Conservation (phyloP, 805 yeast species). For the Barnettozyma botsteinii region DNA sequence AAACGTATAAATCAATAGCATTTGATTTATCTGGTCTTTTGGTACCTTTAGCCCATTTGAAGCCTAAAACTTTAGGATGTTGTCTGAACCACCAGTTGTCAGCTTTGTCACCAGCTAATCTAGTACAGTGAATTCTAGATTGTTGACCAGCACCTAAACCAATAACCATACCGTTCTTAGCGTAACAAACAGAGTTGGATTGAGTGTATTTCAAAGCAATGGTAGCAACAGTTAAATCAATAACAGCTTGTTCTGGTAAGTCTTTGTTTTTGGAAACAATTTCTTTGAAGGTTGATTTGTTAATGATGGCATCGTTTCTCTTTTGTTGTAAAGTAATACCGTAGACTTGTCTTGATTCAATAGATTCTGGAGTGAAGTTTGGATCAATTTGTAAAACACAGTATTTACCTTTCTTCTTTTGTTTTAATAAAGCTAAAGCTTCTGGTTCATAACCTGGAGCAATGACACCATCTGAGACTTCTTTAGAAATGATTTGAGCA, state of each 20-base stretch:
- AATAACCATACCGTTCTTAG: conserved; percentile 98
- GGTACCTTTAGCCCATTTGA: conserved; percentile 97
- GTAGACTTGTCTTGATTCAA: conserved; percentile 92
- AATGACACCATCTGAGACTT: conserved; percentile 97
- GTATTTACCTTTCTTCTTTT: conserved; percentile 97
- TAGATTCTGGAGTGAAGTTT: conserved; percentile 71
- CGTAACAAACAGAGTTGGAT: conserved; percentile 97
- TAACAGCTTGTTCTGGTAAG: conserved; percentile 84
- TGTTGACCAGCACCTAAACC: conserved; percentile 99
- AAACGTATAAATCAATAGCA: conserved; percentile 91
- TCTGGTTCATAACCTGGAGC: conserved; percentile 95
- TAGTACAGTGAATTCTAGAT: conserved; percentile 97
- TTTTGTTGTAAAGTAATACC: conserved; percentile 95
- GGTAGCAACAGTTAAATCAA: conserved; percentile 95
- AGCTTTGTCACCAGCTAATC: conserved; percentile 98
- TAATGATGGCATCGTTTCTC: conserved; percentile 96
- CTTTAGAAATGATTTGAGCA: conserved; percentile 94
- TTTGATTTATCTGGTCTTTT: conserved; percentile 98
- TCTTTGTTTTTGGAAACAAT: conserved; percentile 82
- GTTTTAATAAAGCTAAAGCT: conserved; percentile 81
- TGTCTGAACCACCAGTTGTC: conserved; percentile 99
- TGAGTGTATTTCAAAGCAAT: conserved; percentile 97
- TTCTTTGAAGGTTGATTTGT: conserved; percentile 84
- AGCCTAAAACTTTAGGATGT: conserved; percentile 87
- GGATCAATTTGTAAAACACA: conserved; percentile 96